Conservation (phyloP, 1,284 basidiomycete species). For the Pterulicium gracile region DNA sequence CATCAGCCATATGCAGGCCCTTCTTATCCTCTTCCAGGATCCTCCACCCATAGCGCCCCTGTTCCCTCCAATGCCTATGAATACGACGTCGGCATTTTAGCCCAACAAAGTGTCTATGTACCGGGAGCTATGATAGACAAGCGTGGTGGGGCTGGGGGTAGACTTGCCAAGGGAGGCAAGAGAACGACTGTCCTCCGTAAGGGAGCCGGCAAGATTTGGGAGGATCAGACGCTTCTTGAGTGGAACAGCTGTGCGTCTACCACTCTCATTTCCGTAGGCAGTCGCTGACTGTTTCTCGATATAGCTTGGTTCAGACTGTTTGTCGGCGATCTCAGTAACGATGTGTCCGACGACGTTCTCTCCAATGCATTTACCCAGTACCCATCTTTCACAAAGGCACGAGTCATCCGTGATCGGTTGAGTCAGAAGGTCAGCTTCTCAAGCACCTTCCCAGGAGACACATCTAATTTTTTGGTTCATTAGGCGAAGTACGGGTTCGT, state of each 20-base stretch:
- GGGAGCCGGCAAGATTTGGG: conserved; percentile 94
- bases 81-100: conserved; percentile 79
- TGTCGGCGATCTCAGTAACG: conserved; percentile 96
- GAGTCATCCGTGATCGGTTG: conserved; percentile 87
- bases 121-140: conserved; percentile 83
- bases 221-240: conserved; percentile 93
- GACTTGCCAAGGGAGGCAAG: conserved; percentile 83
- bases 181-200: conserved; percentile 91
- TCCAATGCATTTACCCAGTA: conserved; percentile 91
- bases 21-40: conserved; percentile 52
- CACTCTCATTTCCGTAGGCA: conserved; percentile 4
- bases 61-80: conserved; percentile 84
- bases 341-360: conserved; percentile 92
- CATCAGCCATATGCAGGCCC: conserved; percentile 70
- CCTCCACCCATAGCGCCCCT: conserved; percentile 65
- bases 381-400: conserved; percentile 85
- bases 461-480: conserved; percentile 7
- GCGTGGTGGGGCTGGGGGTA: conserved; percentile 73
- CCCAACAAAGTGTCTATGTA: conserved; percentile 82
- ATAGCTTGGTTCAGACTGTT: conserved; percentile 96
- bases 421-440: conserved; percentile 64
- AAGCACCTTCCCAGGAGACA: not conserved
- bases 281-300: conserved; percentile 10
- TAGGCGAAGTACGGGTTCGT: conserved; percentile 98
- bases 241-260: conserved; percentile 86